Percentiles rank a stretch among this genome's conserved stretches.
Conservation (phyloP, 73 alveolate species). For the Paramecium bursaria region DNA sequence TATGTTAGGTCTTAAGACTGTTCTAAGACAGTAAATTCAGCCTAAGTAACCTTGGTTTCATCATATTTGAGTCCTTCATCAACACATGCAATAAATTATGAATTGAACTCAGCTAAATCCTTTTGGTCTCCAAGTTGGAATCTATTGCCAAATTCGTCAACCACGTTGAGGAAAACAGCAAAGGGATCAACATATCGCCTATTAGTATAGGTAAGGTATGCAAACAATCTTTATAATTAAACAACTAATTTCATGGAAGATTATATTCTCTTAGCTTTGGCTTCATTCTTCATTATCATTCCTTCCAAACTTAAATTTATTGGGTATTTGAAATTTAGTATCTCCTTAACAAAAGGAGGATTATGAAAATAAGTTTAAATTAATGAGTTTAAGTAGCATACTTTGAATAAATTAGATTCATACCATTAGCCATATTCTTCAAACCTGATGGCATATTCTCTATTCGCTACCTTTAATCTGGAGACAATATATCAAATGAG, state of each 20-base stretch:
- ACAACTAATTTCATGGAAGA: conserved; percentile 74
- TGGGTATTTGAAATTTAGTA: conserved; percentile 70
- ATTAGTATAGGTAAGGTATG: conserved; percentile 73
- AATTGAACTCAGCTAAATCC: conserved; percentile 89
- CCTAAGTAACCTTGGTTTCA: conserved; percentile 43
- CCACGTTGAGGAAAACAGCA: conserved; percentile 71
- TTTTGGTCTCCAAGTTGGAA: conserved; percentile 83
- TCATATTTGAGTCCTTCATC: conserved; percentile 79
- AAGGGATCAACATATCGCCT: conserved; percentile 82
- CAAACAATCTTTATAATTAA: conserved; percentile 72
- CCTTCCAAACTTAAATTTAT: conserved; percentile 53
- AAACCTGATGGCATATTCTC: conserved; percentile 80
- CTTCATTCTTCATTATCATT: conserved; percentile 27
- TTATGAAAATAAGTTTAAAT: conserved; percentile 80
- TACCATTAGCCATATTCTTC: conserved; percentile 86
- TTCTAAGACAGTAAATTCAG: conserved; percentile 25
- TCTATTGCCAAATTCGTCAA: conserved; percentile 81
- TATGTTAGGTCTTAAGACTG: not conserved
- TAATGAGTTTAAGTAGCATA: conserved; percentile 91
- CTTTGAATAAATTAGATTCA: not conserved
- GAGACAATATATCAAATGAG: conserved; percentile 75
- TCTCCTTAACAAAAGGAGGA: conserved; percentile 79
- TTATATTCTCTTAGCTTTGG: conserved; percentile 59
- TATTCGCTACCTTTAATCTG: conserved; percentile 73
- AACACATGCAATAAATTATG: conserved; percentile 79